Evolutionary conservation across 2,329 filamentous ascomycete genomes (phyloP), one percentile per base, ranked within the genome.

Genomic region (Cladobotryum protrusum): DNA sequence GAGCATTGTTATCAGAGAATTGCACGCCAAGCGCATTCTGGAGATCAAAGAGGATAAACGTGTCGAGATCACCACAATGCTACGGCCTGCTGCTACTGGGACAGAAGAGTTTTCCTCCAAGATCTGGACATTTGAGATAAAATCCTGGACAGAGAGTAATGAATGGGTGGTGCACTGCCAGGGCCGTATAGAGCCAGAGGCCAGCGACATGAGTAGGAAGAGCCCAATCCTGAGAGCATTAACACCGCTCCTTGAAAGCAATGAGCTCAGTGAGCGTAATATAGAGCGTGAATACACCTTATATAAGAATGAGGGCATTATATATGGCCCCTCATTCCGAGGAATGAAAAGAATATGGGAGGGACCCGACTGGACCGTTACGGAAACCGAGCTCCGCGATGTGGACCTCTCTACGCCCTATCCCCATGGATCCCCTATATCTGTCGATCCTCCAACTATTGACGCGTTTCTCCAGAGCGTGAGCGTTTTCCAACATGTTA

Each of bases 241-340:
- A n/a, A n/a, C n/a, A n/a, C n/a, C n/a, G n/a, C n/a, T n/a, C n/a
- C n/a, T n/a, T n/a, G n/a, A n/a, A n/a, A n/a, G n/a, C n/a, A n/a
- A n/a, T n/a, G n/a, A n/a, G n/a, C n/a, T n/a, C n/a, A n/a, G n/a
- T n/a, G n/a, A n/a, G n/a, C n/a, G n/a, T n/a, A n/a, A n/a, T n/a
- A n/a, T n/a, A n/a, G n/a, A n/a, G n/a, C n/a, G n/a, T n/a, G n/a
- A n/a, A n/a, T n/a, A n/a, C n/a, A n/a, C n/a, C n/a, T n/a, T n/a
- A n/a, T n/a, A n/a, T n/a, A n/a, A n/a, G n/a, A n/a, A n/a, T n/a
- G n/a, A n/a, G n/a, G 60, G 53, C 8, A 61, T 59, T 8, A 47
- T 35, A n/a, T 63, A 62, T 35, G 61, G 61, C 3, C 61, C 61
- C n/a, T 47, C 55, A 4, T 63, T 63, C 48, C 52, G 55, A 37